A percentile compares a stretch with the other conserved stretches of the same genome.
Conservation (phyloP, 768 basidiomycete genomes). For the Amanita jacksonii region DNA sequence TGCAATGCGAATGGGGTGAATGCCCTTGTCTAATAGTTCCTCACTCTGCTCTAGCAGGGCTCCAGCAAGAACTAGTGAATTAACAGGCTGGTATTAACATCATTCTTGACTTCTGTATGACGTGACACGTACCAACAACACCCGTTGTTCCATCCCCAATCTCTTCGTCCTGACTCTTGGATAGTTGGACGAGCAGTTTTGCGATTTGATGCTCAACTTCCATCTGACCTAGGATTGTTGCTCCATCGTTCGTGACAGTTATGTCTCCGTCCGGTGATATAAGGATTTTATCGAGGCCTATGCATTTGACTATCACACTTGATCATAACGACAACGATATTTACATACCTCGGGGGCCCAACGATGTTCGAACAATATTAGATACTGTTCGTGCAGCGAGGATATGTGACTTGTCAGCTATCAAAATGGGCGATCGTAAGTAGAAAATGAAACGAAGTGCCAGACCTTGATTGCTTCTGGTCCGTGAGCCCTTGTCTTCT, state of each 20-base stretch:
- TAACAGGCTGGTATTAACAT: not conserved
- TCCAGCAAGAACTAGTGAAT: conserved; percentile 94
- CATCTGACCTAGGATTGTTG: conserved; percentile 97
- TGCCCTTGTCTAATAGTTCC: conserved; percentile 94
- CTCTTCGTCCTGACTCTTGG: conserved; percentile 98
- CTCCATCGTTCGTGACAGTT: conserved; percentile 98
- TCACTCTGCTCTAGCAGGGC: conserved; percentile 93
- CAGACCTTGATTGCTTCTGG: conserved; percentile 89
- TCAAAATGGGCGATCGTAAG: conserved; percentile 8
- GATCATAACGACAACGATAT: not conserved
- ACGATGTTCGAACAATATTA: conserved; percentile 89
- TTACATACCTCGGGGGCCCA: conserved; percentile 79
- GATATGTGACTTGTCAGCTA: conserved; percentile 72
- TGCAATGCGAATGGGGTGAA: conserved; percentile 98
- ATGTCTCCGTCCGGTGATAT: conserved; percentile 98
- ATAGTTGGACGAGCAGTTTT: conserved; percentile 91
- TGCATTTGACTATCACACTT: not conserved
- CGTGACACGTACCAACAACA: conserved; percentile 75
- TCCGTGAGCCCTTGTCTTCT: conserved; percentile 87
- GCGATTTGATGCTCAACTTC: conserved; percentile 99
- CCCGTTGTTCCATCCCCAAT: conserved; percentile 99
- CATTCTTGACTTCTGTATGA: conserved; percentile 3
- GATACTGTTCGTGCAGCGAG: conserved; percentile 90
- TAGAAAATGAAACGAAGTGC: conserved; percentile 8
- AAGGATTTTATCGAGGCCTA: conserved; percentile 91